Evolutionary conservation across 345 rosid genomes (phyloP).

Genomic region (Tarenaya hassleriana): DNA sequence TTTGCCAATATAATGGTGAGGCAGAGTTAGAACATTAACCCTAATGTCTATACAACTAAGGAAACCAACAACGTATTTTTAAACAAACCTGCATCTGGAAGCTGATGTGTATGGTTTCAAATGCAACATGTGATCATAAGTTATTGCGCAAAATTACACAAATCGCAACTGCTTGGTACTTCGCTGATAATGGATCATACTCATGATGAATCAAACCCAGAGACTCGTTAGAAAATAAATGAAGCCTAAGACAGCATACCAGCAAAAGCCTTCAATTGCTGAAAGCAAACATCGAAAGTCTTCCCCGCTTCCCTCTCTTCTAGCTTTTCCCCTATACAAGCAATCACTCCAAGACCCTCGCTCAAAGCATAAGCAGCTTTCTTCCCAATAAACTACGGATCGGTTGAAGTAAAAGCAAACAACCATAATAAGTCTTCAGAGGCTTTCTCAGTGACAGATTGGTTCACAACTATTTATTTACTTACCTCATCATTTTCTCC

Average conservation of each 20-base stretch:
- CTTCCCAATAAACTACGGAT: conserved; percentile 81
- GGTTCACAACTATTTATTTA: background rate
- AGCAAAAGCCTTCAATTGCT: conserved; percentile 81
- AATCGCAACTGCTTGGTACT: too few species aligned
- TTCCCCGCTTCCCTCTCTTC: conserved; percentile 95
- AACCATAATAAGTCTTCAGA: conserved; percentile 1
- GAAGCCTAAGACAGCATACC: conserved; percentile 51
- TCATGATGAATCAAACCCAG: too few species aligned
- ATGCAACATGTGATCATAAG: background rate
- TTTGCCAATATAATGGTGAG: too few species aligned
- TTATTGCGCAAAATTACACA: too few species aligned
- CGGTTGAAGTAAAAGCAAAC: conserved; percentile 11
- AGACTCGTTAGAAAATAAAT: conserved; percentile 9
- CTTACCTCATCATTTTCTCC: conserved; percentile 90
- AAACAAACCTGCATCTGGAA: background rate
- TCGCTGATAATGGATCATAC: too few species aligned
- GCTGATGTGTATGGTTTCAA: too few species aligned
- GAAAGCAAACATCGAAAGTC: conserved; percentile 89
- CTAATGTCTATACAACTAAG: too few species aligned
- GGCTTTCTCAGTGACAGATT: background rate
- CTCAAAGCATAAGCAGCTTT: conserved; percentile 89
- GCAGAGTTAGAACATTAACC: too few species aligned
- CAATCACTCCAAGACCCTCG: conserved; percentile 87
- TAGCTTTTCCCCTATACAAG: conserved; percentile 85
- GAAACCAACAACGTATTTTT: too few species aligned